phyloP scores from a whole-genome alignment of 2,329 filamentous ascomycete genomes.

The Alternaria infectoria region DNA sequence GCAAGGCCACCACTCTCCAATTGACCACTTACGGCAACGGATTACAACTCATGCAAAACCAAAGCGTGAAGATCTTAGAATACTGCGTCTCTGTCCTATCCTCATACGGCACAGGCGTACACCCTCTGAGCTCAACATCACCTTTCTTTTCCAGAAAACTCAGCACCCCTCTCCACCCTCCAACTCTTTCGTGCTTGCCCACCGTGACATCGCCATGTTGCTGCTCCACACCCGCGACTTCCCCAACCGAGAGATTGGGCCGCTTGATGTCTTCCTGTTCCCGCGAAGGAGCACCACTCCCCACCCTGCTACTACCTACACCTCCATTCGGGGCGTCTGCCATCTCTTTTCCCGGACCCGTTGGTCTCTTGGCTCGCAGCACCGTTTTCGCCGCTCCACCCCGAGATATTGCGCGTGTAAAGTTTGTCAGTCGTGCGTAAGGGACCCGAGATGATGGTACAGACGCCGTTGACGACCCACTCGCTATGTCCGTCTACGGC shows the following conservation, averaged over 20 bases:
- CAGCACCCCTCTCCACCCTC: slow-evolving; percentile 22
- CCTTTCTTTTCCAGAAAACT: slow-evolving; percentile 29
- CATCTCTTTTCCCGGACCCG: background rate
- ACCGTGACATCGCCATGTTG: slow-evolving; percentile 8
- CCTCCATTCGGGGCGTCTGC: background rate
- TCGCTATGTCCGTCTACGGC: background rate
- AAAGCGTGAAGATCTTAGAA: slow-evolving; percentile 65
- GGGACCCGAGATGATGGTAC: background rate
- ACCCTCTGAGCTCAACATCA: slow-evolving; percentile 52
- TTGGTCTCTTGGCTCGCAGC: background rate
- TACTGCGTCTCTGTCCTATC: slow-evolving; percentile 61
- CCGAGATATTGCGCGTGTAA: slow-evolving; percentile 4
- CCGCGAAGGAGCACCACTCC: background rate
- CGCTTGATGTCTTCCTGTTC: slow-evolving; percentile 9
- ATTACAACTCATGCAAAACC: slow-evolving; percentile 65
- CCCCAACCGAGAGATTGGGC: background rate
- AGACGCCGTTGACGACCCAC: slow-evolving; percentile 5
- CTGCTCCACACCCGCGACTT: background rate
- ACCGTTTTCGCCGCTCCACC: slow-evolving; percentile 8
- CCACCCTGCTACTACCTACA: background rate
- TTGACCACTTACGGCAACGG: slow-evolving; percentile 60
- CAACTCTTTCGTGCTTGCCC: slow-evolving; percentile 18
- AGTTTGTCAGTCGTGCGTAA: slow-evolving; percentile 1
- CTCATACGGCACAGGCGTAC: slow-evolving; percentile 62
- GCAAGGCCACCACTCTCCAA: background rate